phyloP scores from a whole-genome alignment of 148 eudicot genomes.

The Heliamphora exappendiculata region DNA sequence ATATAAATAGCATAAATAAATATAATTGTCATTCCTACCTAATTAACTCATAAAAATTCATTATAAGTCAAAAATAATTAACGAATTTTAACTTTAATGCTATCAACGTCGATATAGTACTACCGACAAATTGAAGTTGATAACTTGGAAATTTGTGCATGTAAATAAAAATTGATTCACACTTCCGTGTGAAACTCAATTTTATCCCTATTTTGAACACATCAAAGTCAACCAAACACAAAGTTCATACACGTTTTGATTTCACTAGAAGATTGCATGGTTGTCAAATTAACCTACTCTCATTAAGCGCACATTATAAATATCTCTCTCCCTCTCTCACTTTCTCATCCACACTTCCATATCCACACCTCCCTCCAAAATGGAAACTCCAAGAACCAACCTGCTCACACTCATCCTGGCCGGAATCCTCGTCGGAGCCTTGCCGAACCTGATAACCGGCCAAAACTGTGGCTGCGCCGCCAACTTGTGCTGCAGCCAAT shows the following conservation, averaged over 20 bases:
- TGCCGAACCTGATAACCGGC: conserved; percentile 15
- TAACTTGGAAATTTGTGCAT: too few relatives aligned
- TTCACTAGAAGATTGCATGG: not conserved
- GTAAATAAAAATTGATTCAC: too few relatives aligned
- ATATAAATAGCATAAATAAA: too few relatives aligned
- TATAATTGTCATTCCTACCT: too few relatives aligned
- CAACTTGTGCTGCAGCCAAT: conserved; percentile 41
- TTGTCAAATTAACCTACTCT: not conserved
- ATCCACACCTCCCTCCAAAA: not conserved
- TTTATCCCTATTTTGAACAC: not conserved
- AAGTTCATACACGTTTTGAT: not conserved
- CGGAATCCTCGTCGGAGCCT: conserved; percentile 13
- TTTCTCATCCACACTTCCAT: not conserved
- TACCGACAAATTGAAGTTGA: too few relatives aligned
- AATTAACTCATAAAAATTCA: too few relatives aligned
- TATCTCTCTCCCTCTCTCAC: not conserved
- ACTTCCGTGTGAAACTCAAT: not conserved
- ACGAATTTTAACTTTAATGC: too few relatives aligned
- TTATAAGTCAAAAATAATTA: too few relatives aligned
- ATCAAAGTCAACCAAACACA: not conserved
- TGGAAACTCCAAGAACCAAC: not conserved
- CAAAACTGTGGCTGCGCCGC: conserved; percentile 40
- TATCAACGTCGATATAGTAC: too few relatives aligned
- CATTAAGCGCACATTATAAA: not conserved
- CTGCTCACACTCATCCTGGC: conserved; percentile 1